A percentile compares a stretch with the other conserved stretches of the same genome.
Conservation (phyloP, 495 filamentous ascomycete species). For the Penicillium paradoxum region DNA sequence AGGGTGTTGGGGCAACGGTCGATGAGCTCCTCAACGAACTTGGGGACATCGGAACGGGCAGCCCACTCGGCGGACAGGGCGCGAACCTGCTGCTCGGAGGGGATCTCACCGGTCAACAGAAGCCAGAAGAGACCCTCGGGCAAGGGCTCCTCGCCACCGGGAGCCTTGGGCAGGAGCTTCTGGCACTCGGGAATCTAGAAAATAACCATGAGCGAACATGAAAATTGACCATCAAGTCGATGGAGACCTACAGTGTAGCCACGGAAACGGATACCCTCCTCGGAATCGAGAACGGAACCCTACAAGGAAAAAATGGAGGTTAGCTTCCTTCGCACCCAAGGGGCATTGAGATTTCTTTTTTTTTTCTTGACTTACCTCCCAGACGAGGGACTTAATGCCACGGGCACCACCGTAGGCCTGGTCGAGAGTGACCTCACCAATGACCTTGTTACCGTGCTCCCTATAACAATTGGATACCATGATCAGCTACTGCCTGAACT, state of each 20-base stretch:
- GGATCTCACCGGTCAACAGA: conserved; percentile 93
- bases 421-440: conserved; percentile 97
- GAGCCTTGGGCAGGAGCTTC: conserved; percentile 91
- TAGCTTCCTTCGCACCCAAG: conserved; percentile 2
- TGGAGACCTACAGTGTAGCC: conserved; percentile 72
- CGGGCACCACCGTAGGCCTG: conserved; percentile 99
- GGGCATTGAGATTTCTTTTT: not conserved
- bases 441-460: conserved; percentile 87
- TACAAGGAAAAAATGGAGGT: conserved; percentile 21
- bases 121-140: conserved; percentile 99
- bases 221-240: not conserved
- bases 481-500: conserved; percentile 16
- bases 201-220: conserved; percentile 14
- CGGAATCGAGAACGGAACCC: conserved; percentile 94
- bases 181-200: conserved; percentile 94
- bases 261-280: conserved; percentile 99
- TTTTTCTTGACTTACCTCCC: conserved; percentile 69
- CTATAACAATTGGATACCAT: conserved; percentile 38
- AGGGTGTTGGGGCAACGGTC: conserved; percentile 98
- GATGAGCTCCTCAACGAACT: conserved; percentile 97
- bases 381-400: conserved; percentile 96
- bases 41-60: conserved; percentile 90
- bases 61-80: conserved; percentile 98
- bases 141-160: conserved; percentile 90
- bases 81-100: conserved; percentile 94